Base-by-base conservation (phyloP, 2,329 filamentous ascomycete species). In the Cytospora mali region DNA sequence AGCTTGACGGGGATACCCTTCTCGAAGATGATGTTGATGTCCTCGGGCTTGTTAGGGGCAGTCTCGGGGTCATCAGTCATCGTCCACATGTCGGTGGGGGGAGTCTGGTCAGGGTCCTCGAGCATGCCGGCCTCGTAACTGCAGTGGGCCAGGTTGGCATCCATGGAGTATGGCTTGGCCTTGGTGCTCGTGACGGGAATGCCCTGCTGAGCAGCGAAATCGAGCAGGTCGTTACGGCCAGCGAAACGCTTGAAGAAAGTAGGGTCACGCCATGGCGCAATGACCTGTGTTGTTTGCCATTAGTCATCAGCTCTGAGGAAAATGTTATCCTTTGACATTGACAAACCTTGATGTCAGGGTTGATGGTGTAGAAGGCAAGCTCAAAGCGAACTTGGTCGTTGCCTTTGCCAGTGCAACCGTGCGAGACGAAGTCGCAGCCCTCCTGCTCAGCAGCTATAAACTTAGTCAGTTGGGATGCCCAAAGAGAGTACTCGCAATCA, bases 1-100 rank as follows among this genome's bases (percentile, higher is more conserved):
- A 84, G 78, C 71, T 85, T 83, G 71, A 84, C 79, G 42, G 90
- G 90, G n/a, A 92, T 78, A 75, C 90, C 90, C 80, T 91, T 88
- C 71, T 88, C 81, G 75, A 93, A 93, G 73, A 84, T 77, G 66
- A 93, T 73, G 64, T 86, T 88, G 79, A 93, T 87, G 74, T 92
- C 85, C 72, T 87, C 83, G 42, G 89, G 88, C 72, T 84, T 79
- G 72, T 92, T 83, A 64, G 91, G 90, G 2, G 90, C 90, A 65
- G 86, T 84, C 66, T 84, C 76, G 48, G 90, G 90, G 71, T 90
- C 88, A 62, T 84, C 77, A 62, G 88, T 90, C 71, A 88, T 80
- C 71, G 86, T 93, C 91, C 91, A 94, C 87, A 94, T 90, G 74
- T 93, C 89, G 69, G 84, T 81, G 61, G 90, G 90, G 42, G 90